Conservation (phyloP, 768 basidiomycete genomes). For the Podaxis sp. region DNA sequence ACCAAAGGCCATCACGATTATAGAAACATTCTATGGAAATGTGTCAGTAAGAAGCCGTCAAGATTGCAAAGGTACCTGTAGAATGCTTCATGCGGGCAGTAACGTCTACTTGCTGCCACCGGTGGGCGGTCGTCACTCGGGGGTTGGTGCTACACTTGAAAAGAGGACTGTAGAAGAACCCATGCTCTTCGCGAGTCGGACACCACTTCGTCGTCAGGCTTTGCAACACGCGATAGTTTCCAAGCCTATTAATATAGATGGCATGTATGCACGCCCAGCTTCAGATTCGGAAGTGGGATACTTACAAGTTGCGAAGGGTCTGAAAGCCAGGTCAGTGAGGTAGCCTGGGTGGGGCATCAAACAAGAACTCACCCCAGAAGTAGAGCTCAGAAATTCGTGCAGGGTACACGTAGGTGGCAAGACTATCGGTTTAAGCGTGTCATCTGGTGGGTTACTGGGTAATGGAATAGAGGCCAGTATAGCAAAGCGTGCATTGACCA, state of each 20-base stretch:
- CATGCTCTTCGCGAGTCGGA: constrained; percentile 78
- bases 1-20: constrained; percentile 77
- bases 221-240: constrained; percentile 64
- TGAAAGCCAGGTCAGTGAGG: constrained; percentile 21
- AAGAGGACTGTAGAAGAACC: constrained; percentile 66
- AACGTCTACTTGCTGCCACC: constrained; percentile 66
- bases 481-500: constrained; percentile 49
- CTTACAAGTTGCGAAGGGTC: constrained; percentile 58
- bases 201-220: constrained; percentile 73
- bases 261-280: background rate
- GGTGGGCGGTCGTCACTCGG: constrained; percentile 69
- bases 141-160: constrained; percentile 82
- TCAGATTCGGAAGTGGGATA: background rate
- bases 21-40: constrained; percentile 65
- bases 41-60: background rate
- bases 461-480: constrained; percentile 58
- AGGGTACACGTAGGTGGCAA: constrained; percentile 61
- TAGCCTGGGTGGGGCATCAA: background rate
- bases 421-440: constrained; percentile 62
- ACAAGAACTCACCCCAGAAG: constrained; percentile 46
- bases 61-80: constrained; percentile 41
- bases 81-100: constrained; percentile 54
- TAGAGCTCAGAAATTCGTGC: constrained; percentile 62
- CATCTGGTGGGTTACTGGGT: constrained; percentile 58
- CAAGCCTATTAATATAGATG: constrained; percentile 37